These are phyloP conservation scores for Holtermannia corniformis DNA, from an alignment of 768 basidiomycete genomes.

Conservation along the genomic window DNA sequence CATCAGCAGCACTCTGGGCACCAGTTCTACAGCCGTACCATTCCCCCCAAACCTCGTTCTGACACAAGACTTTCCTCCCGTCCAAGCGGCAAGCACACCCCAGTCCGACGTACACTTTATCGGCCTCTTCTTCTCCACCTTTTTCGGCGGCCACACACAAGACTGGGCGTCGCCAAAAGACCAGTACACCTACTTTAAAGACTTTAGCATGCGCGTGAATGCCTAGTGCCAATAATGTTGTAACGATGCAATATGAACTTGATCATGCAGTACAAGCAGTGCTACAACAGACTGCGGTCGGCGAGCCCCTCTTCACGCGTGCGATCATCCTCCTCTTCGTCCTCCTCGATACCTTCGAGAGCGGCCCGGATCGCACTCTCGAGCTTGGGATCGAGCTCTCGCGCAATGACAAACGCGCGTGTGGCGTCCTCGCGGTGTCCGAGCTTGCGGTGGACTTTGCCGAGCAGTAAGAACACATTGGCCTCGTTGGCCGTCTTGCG, in stretches of 20 bases:
- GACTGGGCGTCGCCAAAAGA: slow-evolving; percentile 62
- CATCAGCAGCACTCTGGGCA: slow-evolving; percentile 1
- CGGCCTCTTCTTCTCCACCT: slow-evolving; percentile 68
- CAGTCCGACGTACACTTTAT: slow-evolving; percentile 33
- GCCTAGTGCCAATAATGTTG: too few species aligned
- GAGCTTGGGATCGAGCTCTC: slow-evolving; percentile 89
- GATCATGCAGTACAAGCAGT: too few species aligned
- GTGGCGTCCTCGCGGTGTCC: slow-evolving; percentile 72
- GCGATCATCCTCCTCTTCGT: too few species aligned
- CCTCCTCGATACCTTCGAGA: slow-evolving; percentile 52
- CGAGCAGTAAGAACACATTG: slow-evolving; percentile 92
- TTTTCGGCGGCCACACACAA: slow-evolving; percentile 65
- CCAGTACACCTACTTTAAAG: slow-evolving; percentile 69
- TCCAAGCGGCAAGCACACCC: not conserved
- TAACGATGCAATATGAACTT: too few species aligned
- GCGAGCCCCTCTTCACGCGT: too few species aligned
- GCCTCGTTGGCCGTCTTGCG: slow-evolving; percentile 86
- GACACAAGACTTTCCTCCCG: too few species aligned
- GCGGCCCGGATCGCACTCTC: slow-evolving; percentile 50
- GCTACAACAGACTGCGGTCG: too few species aligned
- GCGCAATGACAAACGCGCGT: slow-evolving; percentile 75
- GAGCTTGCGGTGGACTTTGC: slow-evolving; percentile 74
- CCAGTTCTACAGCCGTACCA: not conserved
- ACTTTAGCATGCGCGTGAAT: slow-evolving; percentile 48
- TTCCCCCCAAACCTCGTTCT: not conserved